Base-by-base conservation (phyloP, 1,139 yeast species). In the Saccharomycopsis crataegensis region DNA sequence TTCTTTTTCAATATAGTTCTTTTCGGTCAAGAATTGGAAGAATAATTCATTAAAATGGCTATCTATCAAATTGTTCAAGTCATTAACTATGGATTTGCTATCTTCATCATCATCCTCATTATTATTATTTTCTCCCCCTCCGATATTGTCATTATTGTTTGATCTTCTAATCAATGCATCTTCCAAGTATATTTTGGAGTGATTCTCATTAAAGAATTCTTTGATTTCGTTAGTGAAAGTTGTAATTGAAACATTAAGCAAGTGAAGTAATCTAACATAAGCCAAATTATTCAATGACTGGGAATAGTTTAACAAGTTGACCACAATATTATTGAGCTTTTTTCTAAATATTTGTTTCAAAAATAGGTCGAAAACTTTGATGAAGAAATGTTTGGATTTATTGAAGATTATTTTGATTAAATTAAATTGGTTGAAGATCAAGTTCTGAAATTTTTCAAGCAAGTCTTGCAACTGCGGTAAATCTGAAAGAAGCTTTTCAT, bases 201-300 rank as follows among this genome's bases (percentile, higher is more conserved):
- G 46, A 28, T 54, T 54, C 2, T 58, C 55, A 50, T 65, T 67
- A 53, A 71, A 80, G 53, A 78, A 79, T 11, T 80, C 82, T 62
- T 86, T 84, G 57, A 91, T 71, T 55, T 80, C 82, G 57, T 79
- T 79, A 1, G 87, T 82, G 62, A 86, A 78, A 46, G 77, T 79
- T n/a, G 81, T 80, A 3, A 86, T 73, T 47, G 79, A 69, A 0
- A 78, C 75, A 64, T 82, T 85, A 33, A 86, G 71, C 1, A 82
- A 73, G 67, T 88, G 90, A 43, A 93, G 70, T 1, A 86, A 76
- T 62, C 98, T 77, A 7, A 90, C 82, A 65, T 86, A 91, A 0
- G 96, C 90, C 55, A 93, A 70, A 1, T 81, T 74, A 32, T 89
- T 80, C 8, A 79, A 73, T 1, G 84, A 75, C 54, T 81, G 77